Conservation (phyloP, 768 basidiomycete species). For the Termitomyces heimii region DNA sequence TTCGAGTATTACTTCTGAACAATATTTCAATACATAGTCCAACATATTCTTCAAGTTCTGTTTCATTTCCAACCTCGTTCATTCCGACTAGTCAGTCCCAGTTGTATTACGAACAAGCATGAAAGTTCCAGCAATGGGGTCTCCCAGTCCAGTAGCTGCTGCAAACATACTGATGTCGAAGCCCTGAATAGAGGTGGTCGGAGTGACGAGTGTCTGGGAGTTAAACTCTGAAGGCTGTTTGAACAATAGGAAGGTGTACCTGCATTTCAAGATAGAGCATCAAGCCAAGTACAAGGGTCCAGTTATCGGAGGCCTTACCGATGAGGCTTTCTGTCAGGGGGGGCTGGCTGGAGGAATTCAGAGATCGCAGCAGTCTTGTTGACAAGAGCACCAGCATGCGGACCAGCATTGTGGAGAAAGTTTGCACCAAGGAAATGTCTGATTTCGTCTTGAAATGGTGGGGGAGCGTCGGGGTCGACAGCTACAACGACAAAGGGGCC, state of each 20-base stretch:
- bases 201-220: neutral
- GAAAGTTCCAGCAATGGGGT: neutral
- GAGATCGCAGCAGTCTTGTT: neutral
- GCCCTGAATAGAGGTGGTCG: slow-evolving; percentile 16
- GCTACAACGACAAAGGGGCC: neutral
- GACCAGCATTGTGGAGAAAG: neutral
- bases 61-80: neutral
- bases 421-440: neutral
- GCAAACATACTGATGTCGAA: neutral
- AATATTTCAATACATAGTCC: neutral
- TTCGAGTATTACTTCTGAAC: slow-evolving; percentile 34
- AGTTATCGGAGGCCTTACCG: neutral
- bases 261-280: neutral
- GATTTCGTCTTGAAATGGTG: neutral
- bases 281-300: neutral
- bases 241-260: neutral
- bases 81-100: neutral
- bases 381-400: neutral
- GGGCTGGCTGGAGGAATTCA: neutral
- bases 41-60: neutral
- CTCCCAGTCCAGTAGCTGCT: neutral
- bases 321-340: neutral
- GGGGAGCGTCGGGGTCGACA: neutral
- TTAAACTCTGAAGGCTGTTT: neutral
- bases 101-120: neutral